Conservation (phyloP, 192 early-diverging fungal genomes). For the Glomus cerebriforme region DNA sequence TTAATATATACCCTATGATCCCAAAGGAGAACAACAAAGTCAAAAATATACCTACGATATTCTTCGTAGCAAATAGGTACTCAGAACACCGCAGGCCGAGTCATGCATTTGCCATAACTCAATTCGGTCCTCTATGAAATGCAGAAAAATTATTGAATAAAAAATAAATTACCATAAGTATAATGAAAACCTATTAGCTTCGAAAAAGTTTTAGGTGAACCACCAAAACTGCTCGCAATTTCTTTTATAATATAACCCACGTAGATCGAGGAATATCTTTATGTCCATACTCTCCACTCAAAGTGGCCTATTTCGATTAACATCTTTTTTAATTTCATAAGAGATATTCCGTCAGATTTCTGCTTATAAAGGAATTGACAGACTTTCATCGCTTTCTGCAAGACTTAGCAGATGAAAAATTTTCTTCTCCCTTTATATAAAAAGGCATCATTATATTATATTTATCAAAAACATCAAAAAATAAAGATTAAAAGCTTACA, state of each 20-base stretch:
- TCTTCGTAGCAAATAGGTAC: conserved; percentile 31
- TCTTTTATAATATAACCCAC: conserved; percentile 22
- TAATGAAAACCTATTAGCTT: conserved; percentile 24
- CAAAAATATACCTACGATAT: conserved; percentile 25
- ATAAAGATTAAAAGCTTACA: conserved; percentile 28
- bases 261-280: conserved; percentile 28
- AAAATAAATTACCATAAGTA: conserved; percentile 20
- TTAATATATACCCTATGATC: conserved; percentile 28
- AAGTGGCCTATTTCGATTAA: conserved; percentile 24
- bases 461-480: conserved; percentile 21
- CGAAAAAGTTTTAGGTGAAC: conserved; percentile 25
- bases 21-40: conserved; percentile 28
- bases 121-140: conserved; percentile 23
- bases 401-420: conserved; percentile 28
- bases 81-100: conserved; percentile 13
- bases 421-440: conserved; percentile 23
- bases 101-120: conserved; percentile 26
- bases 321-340: conserved; percentile 14
- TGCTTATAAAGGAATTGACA: conserved; percentile 7
- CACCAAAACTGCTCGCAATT: conserved; percentile 24
- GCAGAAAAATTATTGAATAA: background rate
- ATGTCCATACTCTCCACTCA: conserved; percentile 28
- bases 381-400: conserved; percentile 9
- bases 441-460: background rate
- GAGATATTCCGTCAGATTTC: conserved; percentile 19